Base-by-base conservation (phyloP, 352 stramenopile species). In the Blastocystis sp. region DNA sequence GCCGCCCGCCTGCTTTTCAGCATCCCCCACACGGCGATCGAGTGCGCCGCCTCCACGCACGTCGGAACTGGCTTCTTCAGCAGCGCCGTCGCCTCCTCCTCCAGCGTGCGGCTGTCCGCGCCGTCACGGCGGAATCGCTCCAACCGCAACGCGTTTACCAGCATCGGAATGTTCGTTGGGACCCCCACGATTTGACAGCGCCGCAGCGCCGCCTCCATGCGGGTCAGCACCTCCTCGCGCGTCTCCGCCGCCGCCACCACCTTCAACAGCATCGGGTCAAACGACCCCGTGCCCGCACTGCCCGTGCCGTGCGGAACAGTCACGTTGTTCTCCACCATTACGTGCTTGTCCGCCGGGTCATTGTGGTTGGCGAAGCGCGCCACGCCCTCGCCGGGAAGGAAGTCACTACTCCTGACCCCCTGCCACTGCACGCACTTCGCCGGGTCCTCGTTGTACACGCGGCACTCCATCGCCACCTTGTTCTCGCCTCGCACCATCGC, bases 381-480 rank as follows among this genome's bases (percentile, higher is more conserved):
- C 10, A 64, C 41, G 1, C 69, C 69, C n/a, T 79, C 69, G 62
- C 69, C 69, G 10, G 69, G 69, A 40, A 79, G 48, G 40, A 79
- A 79, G 19, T 60, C 1, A 79, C 69, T 79, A 79, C 14, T 11
- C n/a, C 28, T 28, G 23, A 62, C 45, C 28, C 14, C 34, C 5
- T 4, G 14, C 1, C 34, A 3, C 14, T 1, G 23, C n/a, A 5
- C 40, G 41, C 40, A 79, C 69, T 79, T 79, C 11, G 41, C 40
- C 17, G 69, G 69, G 62, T 79, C 69, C 28, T 79, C 69, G n/a
- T 79, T 79, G 69, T 79, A 79, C 17, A 79, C 69, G 52, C 69
- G 69, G 41, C 69, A 79, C 40, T 79, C 69, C 69, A 79, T 79
- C 17, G 69, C 69, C 34, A 62, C 56, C 28, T 11, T 21, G 17